Base-by-base conservation (phyloP, 2,329 filamentous ascomycete species). In the Tolypocladium endophyticum region DNA sequence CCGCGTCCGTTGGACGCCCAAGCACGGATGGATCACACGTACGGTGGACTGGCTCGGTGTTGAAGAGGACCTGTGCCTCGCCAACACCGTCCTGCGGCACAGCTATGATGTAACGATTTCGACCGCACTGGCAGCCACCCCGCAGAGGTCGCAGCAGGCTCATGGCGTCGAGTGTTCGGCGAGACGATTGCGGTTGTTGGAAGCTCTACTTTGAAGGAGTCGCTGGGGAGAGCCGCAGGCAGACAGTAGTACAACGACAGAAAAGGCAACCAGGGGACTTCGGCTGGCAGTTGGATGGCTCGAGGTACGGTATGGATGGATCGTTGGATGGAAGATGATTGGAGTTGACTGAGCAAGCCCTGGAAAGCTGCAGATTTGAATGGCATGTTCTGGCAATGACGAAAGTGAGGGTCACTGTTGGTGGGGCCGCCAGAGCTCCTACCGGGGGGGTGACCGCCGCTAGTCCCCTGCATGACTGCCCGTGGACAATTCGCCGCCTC, bases 91-190 rank as follows among this genome's bases (percentile, higher is more conserved):
- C 74, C 25, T 78, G 72, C 1, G 91, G 91, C 30, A 93, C 80
- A 54, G 83, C 75, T 65, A 96, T 85, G 60, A 86, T 80, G 75
- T 96, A 96, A 69, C 87, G 82, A 69, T 94, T 96, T 62, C 92
- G 85, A 60, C 92, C 91, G 73, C 92, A 97, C 58, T 88, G 86
- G 77, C 92, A 96, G 64, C 86, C 84, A 67, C 92, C 92, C 64
- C 82, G 85, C 60, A 96, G 81, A 45, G 81, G 80, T 62, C 82
- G 76, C 60, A 74, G 69, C 57, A 73, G 70, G 68, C 70, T 78
- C 81, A 83, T 83, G 59, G 57, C 33, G 55, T 33, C 33, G 30
- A 52, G 56, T 20, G 30, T 23, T 35, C 11, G 18, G 12, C 5
- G 50, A 30, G 16, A n/a, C 30, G 30, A 36, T 36, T 30, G 30